Evolutionary conservation across 2,329 filamentous ascomycete species (phyloP).

Genomic region (Xylaria arbuscula): DNA sequence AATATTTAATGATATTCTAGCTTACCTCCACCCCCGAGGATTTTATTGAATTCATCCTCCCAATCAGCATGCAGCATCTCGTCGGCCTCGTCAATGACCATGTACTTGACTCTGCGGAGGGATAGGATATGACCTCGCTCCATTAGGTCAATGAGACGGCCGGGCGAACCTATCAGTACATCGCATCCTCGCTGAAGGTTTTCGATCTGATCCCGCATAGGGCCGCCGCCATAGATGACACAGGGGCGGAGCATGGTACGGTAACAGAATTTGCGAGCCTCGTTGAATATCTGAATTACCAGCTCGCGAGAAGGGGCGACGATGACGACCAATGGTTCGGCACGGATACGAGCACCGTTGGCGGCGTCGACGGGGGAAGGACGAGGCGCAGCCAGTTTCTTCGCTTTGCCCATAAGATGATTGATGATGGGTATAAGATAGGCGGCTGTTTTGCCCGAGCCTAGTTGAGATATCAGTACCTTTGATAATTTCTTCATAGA

Average conservation of each 20-base stretch:
- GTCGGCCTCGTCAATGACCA: constrained; percentile 93
- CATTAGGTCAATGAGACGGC: constrained; percentile 88
- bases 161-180: constrained; percentile 86
- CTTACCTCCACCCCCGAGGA: constrained; percentile 85
- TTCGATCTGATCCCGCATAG: constrained; percentile 73
- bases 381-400: constrained; percentile 82
- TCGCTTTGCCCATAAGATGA: constrained; percentile 94
- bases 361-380: constrained; percentile 69
- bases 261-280: constrained; percentile 92
- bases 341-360: constrained; percentile 64
- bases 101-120: constrained; percentile 80
- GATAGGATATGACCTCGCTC: constrained; percentile 74
- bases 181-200: constrained; percentile 89
- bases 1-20: constrained; percentile 32
- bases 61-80: constrained; percentile 87
- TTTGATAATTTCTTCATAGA: not conserved
- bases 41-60: constrained; percentile 77
- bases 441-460: constrained; percentile 95
- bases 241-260: constrained; percentile 93
- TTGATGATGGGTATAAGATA: constrained; percentile 91
- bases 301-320: constrained; percentile 90
- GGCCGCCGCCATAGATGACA: constrained; percentile 87
- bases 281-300: constrained; percentile 94
- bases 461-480: constrained; percentile 57
- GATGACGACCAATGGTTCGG: constrained; percentile 89